Evolutionary conservation across 2,329 filamentous ascomycete genomes (phyloP).

Genomic region (Ascochyta koolunga): DNA sequence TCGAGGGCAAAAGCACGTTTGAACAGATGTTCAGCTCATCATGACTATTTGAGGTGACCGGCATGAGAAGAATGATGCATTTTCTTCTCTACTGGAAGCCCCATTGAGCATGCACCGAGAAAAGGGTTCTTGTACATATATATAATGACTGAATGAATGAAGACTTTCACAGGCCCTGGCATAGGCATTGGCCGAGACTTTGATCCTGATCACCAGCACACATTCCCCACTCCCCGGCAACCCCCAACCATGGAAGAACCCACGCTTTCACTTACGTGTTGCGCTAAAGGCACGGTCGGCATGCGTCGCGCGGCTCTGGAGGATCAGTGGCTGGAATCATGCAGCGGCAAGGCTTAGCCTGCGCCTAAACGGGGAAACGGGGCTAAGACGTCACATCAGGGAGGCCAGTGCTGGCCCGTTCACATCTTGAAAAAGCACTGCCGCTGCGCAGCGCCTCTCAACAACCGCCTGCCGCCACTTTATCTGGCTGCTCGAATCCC

Average conservation of each 20-base stretch:
- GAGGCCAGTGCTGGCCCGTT: constrained; percentile 5
- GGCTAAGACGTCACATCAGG: constrained; percentile 17
- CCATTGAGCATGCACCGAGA: background rate
- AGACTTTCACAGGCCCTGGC: background rate
- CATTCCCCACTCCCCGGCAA: constrained; percentile 6
- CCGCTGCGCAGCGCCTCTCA: constrained; percentile 11
- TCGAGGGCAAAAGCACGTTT: constrained; percentile 55
- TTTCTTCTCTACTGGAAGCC: constrained; percentile 16
- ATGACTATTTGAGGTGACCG: constrained; percentile 10
- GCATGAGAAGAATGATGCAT: constrained; percentile 7
- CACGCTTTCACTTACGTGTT: constrained; percentile 12
- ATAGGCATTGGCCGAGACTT: background rate
- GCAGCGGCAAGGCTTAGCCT: constrained; percentile 10
- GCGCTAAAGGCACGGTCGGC: constrained; percentile 11
- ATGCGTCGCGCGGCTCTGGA: constrained; percentile 13
- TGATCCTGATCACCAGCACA: background rate
- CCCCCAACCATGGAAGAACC: constrained; percentile 2
- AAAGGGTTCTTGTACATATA: constrained; percentile 2
- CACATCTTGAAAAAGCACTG: constrained; percentile 14
- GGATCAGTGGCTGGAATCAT: constrained; percentile 13
- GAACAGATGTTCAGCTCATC: constrained; percentile 35
- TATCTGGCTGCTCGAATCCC: constrained; percentile 1
- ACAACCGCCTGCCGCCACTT: constrained; percentile 8
- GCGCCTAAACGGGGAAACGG: background rate
- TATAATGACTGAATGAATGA: constrained; percentile 1